Conservation (phyloP, 2,329 filamentous ascomycete genomes). For the Ustilaginoidea virens region DNA sequence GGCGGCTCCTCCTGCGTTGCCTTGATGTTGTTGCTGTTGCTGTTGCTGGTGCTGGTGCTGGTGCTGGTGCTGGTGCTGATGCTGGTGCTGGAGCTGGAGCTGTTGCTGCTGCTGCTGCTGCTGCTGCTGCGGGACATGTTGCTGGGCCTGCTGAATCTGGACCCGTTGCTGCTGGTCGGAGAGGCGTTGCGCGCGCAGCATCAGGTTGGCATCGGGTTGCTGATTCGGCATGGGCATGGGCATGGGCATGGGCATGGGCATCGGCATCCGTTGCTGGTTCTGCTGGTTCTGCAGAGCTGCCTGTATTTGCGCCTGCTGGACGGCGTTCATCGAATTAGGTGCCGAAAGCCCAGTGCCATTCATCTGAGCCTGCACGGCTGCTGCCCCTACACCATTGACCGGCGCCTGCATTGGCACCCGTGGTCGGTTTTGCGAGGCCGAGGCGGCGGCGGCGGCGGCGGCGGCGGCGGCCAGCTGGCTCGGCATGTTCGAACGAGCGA, state of each 20-base stretch:
- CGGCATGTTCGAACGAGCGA: conserved; percentile 22
- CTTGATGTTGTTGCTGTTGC: conserved; percentile 13
- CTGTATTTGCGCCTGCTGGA: conserved; percentile 58
- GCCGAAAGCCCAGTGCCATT: conserved; percentile 29
- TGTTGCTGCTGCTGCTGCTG: conserved; percentile 22
- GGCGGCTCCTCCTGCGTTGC: conserved; percentile 16
- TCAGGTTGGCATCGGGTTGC: conserved; percentile 35
- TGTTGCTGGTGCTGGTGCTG: conserved; percentile 14
- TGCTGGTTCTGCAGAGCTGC: conserved; percentile 34
- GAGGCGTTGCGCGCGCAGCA: conserved; percentile 50
- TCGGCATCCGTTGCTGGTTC: conserved; percentile 45
- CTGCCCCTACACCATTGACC: conserved; percentile 31
- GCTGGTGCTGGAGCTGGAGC: conserved; percentile 11
- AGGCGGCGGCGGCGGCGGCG: conserved; percentile 20
- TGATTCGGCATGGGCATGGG: conserved; percentile 32
- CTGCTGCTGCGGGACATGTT: conserved; percentile 9
- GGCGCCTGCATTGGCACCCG: conserved; percentile 40
- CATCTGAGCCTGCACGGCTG: conserved; percentile 32
- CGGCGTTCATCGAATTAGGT: conserved; percentile 44
- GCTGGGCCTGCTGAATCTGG: conserved; percentile 28
- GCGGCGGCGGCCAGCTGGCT: conserved; percentile 28
- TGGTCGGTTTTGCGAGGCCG: conserved; percentile 31
- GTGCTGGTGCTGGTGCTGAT: conserved; percentile 18
- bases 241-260: conserved; percentile 32
- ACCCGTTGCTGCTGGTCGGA: conserved; percentile 50